phyloP scores from a whole-genome alignment of 192 early-diverging fungal species.

The Ambispora gerdemannii region DNA sequence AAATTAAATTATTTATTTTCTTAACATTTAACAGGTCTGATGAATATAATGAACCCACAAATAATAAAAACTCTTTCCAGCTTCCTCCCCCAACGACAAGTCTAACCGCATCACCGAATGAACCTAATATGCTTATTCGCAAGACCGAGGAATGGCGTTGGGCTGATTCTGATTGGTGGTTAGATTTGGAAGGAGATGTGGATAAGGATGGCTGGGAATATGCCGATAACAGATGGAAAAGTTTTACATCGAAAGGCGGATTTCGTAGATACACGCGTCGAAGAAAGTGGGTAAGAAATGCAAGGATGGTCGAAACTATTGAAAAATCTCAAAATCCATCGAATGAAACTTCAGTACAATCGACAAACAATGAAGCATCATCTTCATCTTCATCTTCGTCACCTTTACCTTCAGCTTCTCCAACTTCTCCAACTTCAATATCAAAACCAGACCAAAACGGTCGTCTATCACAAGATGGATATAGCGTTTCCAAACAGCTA shows the following conservation, averaged over 20 bases:
- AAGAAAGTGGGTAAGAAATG: conserved; percentile 51
- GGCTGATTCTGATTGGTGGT: conserved; percentile 51
- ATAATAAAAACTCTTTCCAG: conserved; percentile 48
- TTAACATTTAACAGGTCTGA: conserved; percentile 48
- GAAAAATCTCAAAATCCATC: conserved; percentile 4
- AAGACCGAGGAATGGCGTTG: conserved; percentile 53
- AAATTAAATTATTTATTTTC: too few relatives aligned
- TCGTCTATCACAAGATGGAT: not conserved
- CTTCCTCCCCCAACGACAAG: conserved; percentile 41
- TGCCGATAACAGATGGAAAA: conserved; percentile 54
- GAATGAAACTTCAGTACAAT: not conserved
- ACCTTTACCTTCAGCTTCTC: too few relatives aligned
- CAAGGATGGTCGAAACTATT: conserved; percentile 43
- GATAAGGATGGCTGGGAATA: conserved; percentile 59
- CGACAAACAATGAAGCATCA: not conserved
- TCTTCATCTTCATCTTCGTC: too few relatives aligned
- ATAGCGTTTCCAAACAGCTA: not conserved
- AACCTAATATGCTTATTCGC: conserved; percentile 40
- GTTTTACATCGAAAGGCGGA: conserved; percentile 40
- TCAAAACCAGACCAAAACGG: not conserved
- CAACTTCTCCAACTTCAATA: too few relatives aligned
- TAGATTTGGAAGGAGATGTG: conserved; percentile 41
- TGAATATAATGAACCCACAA: conserved; percentile 45
- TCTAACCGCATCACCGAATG: conserved; percentile 34
- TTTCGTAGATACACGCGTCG: conserved; percentile 51